Evolutionary conservation across 305 asterid genomes (phyloP), one percentile per base, ranked within the genome.

Genomic region (Rubia balearica): DNA sequence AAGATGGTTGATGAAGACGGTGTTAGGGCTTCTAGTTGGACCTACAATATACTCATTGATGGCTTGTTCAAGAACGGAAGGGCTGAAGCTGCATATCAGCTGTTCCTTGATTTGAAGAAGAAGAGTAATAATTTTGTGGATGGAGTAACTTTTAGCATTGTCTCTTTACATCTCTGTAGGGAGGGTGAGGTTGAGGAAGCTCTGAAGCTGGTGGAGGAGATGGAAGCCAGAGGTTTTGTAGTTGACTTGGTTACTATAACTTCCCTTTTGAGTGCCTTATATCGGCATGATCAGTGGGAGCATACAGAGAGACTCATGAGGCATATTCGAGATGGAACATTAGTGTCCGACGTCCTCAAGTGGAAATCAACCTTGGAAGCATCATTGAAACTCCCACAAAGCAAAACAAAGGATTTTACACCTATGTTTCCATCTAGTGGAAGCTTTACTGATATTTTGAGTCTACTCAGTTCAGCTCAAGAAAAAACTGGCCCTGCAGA

Each of bases 41-140:
- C 99, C n/a, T 91, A 89, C 72, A 94, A 94, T 77, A 89, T 91
- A 75, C 85, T 94, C 67, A 87, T 94, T n/a, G 95, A 88, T 81
- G 99, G 99, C 56, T 75, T 91, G 87, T 86, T 85, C 69, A 85
- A 81, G 78, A 94, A 94, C 48, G 90, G 95, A 45, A 87, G 98
- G 82, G 89, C 82, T 49, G 86, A 82, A 71, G 99, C 99, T 71
- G 97, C 90, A 65, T 86, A 81, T 74, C 82, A 94, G 42, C 76
- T 91, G 83, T 94, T 91, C 78, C 74, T 83, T 74, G 96, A 94
- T 83, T 84, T 94, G 74, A 94, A 94, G 87, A 89, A 77, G 72
- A 89, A 94, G 77, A 85, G 97, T 55, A 88, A 91, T 71, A 82
- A 73, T 51, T 91, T 88, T 40, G 91, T 91, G 10, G 96, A 91